Evolutionary conservation across 805 yeast species (phyloP).

Genomic region (Yarrowia phangngaensis): DNA sequence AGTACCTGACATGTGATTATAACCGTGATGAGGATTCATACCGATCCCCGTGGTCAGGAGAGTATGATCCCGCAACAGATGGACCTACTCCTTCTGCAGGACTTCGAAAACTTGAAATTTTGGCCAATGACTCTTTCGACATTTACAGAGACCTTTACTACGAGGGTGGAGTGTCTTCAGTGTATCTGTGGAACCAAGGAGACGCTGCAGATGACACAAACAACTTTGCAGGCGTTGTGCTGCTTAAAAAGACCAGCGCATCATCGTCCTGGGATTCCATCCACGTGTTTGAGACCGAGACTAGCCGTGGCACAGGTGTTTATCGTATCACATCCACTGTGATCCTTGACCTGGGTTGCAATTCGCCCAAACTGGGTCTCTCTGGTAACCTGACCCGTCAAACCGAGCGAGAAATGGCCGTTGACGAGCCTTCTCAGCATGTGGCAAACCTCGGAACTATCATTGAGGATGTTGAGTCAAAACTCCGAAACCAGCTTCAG

Average conservation of each 20-base stretch:
- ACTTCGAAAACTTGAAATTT: slow-evolving; percentile 68
- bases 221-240: slow-evolving; percentile 81
- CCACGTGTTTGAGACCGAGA: slow-evolving; percentile 78
- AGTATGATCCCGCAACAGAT: slow-evolving; percentile 56
- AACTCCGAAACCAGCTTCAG: slow-evolving; percentile 79
- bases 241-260: slow-evolving; percentile 59
- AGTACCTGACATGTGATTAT: slow-evolving; percentile 83
- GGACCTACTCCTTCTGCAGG: slow-evolving; percentile 69
- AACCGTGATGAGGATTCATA: slow-evolving; percentile 91
- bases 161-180: slow-evolving; percentile 89
- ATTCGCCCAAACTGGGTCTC: slow-evolving; percentile 47
- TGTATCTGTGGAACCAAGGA: slow-evolving; percentile 76
- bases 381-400: slow-evolving; percentile 88
- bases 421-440: slow-evolving; percentile 50
- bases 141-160: slow-evolving; percentile 89
- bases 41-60: slow-evolving; percentile 87
- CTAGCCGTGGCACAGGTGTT: slow-evolving; percentile 42
- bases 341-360: slow-evolving; percentile 62
- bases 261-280: slow-evolving; percentile 84
- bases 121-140: slow-evolving; percentile 87
- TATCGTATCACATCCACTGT: slow-evolving; percentile 86
- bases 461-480: slow-evolving; percentile 84
- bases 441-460: slow-evolving; percentile 79
- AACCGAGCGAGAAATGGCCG: slow-evolving; percentile 48
- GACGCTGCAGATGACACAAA: slow-evolving; percentile 53